Evolutionary conservation across 106 monocot genomes (phyloP), one percentile per base, ranked within the genome.

Genomic region (Dactylorhiza incarnata): DNA sequence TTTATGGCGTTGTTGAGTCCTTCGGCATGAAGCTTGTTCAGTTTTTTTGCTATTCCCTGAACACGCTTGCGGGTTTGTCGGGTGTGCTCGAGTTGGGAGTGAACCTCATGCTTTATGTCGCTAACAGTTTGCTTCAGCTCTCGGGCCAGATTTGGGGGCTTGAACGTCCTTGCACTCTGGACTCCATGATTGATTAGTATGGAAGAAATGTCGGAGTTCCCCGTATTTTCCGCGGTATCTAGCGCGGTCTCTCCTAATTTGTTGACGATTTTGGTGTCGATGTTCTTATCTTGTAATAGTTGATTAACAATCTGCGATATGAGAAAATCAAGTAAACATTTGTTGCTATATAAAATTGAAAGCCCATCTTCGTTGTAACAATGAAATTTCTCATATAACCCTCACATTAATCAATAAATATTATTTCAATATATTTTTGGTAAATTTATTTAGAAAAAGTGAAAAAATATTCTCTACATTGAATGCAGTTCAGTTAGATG

Each of bases 1-100:
- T 90, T 90, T 54, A 90, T 90, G 8, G 90, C 90, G 24, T 90
- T 90, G 83, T 90, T 90, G 52, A 90, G 82, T 20, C 90, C 90
- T n/a, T 80, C 90, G 7, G 78, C 77, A 48, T 90, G 90, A 56
- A 90, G 90, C 78, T 90, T 90, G 80, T 82, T 82, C 10, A 90
- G 37, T 75, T 73, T 63, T 61, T 86, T 90, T 3, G 86, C 89
- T 8, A 90, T 90, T 3, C 82, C 84, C 49, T 86, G 84, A 5
- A 90, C 89, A 1, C 84, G 89, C 45, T 80, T 82, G 63, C 86
- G 49, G 11, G 89, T 90, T 77, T 86, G 89, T 12, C 86, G 82
- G 50, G 80, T 90, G 82, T 86, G 86, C 75, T 86, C 84, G 2
- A 90, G 82, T 68, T 90, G 89, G 25, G 79, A 78, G 77, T 90